phyloP scores from a whole-genome alignment of 2,329 filamentous ascomycete species.

The Paraconiothyrium brasiliense region DNA sequence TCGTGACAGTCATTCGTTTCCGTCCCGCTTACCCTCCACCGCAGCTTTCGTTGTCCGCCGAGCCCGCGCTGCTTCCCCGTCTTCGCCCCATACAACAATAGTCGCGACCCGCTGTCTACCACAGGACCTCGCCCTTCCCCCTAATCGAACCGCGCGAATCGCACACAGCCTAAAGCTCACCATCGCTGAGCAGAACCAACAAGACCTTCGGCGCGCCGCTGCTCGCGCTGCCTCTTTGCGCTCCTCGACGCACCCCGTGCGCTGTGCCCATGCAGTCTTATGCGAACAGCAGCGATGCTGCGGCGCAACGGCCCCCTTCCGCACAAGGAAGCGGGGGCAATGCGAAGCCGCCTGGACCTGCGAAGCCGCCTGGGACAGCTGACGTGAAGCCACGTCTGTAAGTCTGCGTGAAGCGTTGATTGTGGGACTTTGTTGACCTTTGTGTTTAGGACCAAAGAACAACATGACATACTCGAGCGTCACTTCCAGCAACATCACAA shows the following conservation, averaged over 20 bases:
- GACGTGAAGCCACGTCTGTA: constrained; percentile 16
- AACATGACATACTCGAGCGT: constrained; percentile 61
- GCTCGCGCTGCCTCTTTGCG: constrained; percentile 25
- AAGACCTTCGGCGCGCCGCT: constrained; percentile 20
- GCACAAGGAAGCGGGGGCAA: constrained; percentile 23
- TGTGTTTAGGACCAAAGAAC: constrained; percentile 60
- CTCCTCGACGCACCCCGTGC: constrained; percentile 39
- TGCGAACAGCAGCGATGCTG: constrained; percentile 21
- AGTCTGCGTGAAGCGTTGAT: neutral
- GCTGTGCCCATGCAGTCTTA: constrained; percentile 32
- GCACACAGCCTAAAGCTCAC: neutral
- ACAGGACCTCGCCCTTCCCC: neutral
- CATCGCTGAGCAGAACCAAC: neutral
- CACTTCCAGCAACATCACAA: constrained; percentile 60
- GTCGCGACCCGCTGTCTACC: neutral
- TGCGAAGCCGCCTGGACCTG: constrained; percentile 29
- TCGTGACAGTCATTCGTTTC: constrained; percentile 25
- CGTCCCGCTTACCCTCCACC: constrained; percentile 8
- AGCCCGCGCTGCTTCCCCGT: constrained; percentile 18
- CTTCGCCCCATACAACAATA: constrained; percentile 12
- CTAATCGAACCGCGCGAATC: neutral
- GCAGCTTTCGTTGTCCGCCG: constrained; percentile 13
- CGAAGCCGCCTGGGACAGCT: constrained; percentile 28
- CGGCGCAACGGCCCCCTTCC: constrained; percentile 25
- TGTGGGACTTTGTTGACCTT: constrained; percentile 46